Percentiles rank a stretch among this genome's conserved stretches.
These are phyloP conservation scores for Globisporangium nunn DNA, from an alignment of 352 stramenopile species.

Conservation along the genomic window DNA sequence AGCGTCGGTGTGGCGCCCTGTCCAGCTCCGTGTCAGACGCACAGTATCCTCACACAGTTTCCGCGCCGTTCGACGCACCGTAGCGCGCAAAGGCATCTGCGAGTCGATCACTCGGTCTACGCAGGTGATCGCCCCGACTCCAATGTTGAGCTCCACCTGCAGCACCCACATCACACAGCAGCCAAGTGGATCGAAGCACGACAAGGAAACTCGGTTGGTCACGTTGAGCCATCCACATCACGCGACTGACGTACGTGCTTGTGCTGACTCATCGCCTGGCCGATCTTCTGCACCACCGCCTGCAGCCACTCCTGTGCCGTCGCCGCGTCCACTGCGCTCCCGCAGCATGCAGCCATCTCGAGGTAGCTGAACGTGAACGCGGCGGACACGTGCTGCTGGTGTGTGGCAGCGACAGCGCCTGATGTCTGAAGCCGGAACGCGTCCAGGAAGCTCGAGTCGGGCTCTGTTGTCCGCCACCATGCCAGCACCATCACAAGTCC, in stretches of 20 bases:
- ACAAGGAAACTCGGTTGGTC: neutral
- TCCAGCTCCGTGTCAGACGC: neutral
- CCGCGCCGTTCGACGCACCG: constrained; percentile 16
- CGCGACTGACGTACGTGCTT: constrained; percentile 23
- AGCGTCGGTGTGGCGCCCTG: constrained; percentile 13
- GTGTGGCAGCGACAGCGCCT: neutral
- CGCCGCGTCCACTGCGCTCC: constrained; percentile 26
- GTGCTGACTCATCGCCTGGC: constrained; percentile 43
- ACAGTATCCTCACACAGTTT: neutral
- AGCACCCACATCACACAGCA: neutral
- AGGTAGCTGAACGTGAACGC: constrained; percentile 46
- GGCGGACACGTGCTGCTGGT: constrained; percentile 1
- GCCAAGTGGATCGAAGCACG: too few relatives aligned
- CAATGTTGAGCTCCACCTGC: constrained; percentile 62
- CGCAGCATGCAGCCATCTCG: constrained; percentile 67
- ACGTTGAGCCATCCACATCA: neutral
- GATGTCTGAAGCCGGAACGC: constrained; percentile 34
- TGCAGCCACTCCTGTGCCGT: constrained; percentile 61
- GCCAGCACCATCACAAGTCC: neutral
- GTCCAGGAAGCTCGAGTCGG: constrained; percentile 43
- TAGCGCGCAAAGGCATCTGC: constrained; percentile 42
- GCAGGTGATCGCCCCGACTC: constrained; percentile 49
- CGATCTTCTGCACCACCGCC: constrained; percentile 45
- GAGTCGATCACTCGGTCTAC: constrained; percentile 34
- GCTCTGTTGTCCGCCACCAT: constrained; percentile 22